These are phyloP conservation scores for Fusarium secorum DNA, from an alignment of 2,329 filamentous ascomycete species.

Conservation along the genomic window DNA sequence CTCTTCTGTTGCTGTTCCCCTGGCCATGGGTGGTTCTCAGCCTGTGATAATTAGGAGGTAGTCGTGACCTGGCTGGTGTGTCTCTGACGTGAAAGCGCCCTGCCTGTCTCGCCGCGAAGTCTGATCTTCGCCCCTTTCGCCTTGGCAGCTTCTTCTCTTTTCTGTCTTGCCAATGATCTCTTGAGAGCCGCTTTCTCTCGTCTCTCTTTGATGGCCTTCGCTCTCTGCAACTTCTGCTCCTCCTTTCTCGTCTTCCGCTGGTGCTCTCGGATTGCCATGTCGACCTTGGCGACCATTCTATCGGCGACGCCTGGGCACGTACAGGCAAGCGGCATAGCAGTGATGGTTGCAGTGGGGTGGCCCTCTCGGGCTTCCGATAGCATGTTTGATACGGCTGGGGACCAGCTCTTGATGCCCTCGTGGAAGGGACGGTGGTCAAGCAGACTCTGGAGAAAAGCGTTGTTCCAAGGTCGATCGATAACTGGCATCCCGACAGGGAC, in stretches of 20 bases:
- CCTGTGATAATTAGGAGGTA: neutral
- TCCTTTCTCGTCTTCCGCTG: neutral
- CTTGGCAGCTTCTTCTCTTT: neutral
- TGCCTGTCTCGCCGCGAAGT: neutral
- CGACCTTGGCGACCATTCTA: neutral
- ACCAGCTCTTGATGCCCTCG: neutral
- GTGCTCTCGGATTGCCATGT: neutral
- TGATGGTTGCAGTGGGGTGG: neutral
- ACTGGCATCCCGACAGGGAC: neutral
- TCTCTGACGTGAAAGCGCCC: neutral
- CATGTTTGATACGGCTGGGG: neutral
- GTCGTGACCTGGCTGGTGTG: neutral
- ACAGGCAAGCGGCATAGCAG: neutral
- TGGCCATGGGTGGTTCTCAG: accelerated
- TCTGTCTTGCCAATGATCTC: neutral
- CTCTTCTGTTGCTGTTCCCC: neutral
- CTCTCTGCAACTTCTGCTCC: neutral
- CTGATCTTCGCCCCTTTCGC: neutral
- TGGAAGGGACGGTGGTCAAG: neutral
- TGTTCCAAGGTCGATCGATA: neutral
- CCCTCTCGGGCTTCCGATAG: neutral
- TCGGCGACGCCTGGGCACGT: neutral
- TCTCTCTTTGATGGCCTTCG: neutral
- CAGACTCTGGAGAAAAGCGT: neutral
- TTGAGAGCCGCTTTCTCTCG: neutral